Evolutionary conservation across 2,329 filamentous ascomycete genomes (phyloP).

Genomic region (Plectosphaerella plurivora): DNA sequence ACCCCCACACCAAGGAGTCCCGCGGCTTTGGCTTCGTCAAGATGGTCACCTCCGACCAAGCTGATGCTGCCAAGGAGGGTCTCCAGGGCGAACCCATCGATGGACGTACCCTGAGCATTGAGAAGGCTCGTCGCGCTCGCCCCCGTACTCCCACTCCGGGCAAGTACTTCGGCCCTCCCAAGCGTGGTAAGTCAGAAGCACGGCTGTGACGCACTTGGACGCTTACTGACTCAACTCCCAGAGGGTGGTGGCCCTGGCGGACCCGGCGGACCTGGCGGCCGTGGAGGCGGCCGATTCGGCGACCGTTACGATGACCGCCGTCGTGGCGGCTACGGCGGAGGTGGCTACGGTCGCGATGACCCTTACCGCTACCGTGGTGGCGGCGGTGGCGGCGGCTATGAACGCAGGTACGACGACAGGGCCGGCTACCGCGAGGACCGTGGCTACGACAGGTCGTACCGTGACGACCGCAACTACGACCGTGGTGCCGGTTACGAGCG

Average conservation of each 20-base stretch:
- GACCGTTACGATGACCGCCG: constrained; percentile 64
- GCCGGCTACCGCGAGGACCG: constrained; percentile 42
- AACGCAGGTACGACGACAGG: constrained; percentile 35
- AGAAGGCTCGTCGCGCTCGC: constrained; percentile 93
- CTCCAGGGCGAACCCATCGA: constrained; percentile 94
- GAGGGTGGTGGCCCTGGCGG: constrained; percentile 38
- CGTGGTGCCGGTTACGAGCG: constrained; percentile 41
- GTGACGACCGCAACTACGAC: constrained; percentile 43
- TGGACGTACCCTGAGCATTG: constrained; percentile 92
- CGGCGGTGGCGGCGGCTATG: constrained; percentile 34
- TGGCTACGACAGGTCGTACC: constrained; percentile 39
- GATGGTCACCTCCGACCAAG: constrained; percentile 93
- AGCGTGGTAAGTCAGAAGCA: constrained; percentile 68
- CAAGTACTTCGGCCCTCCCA: constrained; percentile 98
- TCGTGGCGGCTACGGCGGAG: constrained; percentile 53
- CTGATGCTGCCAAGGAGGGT: constrained; percentile 93
- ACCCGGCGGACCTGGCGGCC: constrained; percentile 45
- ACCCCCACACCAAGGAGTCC: constrained; percentile 97
- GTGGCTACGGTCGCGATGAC: constrained; percentile 46
- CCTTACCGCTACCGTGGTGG: constrained; percentile 51
- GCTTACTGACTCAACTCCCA: constrained; percentile 8
- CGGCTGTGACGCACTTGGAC: background rate
- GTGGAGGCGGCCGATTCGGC: constrained; percentile 36
- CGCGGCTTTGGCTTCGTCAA: constrained; percentile 99
- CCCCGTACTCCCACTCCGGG: constrained; percentile 95